Conservation (phyloP, 768 basidiomycete genomes). For the Antrodiella citrinella region DNA sequence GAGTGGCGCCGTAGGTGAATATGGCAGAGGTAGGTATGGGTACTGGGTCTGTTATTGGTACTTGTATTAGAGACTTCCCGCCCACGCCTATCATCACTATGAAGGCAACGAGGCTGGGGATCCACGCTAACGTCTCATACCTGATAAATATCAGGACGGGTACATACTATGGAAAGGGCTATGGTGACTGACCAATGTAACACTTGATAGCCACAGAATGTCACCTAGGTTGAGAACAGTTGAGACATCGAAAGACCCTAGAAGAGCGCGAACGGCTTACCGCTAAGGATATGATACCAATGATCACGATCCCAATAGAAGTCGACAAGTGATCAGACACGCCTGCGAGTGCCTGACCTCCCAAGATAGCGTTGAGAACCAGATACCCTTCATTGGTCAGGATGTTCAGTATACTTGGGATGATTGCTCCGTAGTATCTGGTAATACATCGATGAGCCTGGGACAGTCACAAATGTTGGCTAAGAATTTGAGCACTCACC, state of each 20-base stretch:
- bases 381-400: constrained; percentile 39
- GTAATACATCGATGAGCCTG: too few species aligned
- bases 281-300: constrained; percentile 29
- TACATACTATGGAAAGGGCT: neutral
- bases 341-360: constrained; percentile 38
- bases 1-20: constrained; percentile 35
- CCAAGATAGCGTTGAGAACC: constrained; percentile 40
- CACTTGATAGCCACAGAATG: constrained; percentile 27
- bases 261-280: constrained; percentile 9
- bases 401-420: constrained; percentile 34
- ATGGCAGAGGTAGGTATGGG: constrained; percentile 27
- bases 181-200: constrained; percentile 23
- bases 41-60: constrained; percentile 9
- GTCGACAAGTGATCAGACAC: constrained; percentile 21
- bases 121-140: constrained; percentile 32
- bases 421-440: constrained; percentile 34
- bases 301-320: constrained; percentile 35
- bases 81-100: constrained; percentile 29
- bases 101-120: constrained; percentile 31
- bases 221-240: constrained; percentile 12
- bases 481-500: too few species aligned
- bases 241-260: neutral
- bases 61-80: constrained; percentile 23
- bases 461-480: too few species aligned
- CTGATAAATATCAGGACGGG: constrained; percentile 8